A percentile compares a stretch with the other conserved stretches of the same genome.
Evolutionary conservation across 2,329 filamentous ascomycete species (phyloP).

Genomic region (Talaromyces sp.): DNA sequence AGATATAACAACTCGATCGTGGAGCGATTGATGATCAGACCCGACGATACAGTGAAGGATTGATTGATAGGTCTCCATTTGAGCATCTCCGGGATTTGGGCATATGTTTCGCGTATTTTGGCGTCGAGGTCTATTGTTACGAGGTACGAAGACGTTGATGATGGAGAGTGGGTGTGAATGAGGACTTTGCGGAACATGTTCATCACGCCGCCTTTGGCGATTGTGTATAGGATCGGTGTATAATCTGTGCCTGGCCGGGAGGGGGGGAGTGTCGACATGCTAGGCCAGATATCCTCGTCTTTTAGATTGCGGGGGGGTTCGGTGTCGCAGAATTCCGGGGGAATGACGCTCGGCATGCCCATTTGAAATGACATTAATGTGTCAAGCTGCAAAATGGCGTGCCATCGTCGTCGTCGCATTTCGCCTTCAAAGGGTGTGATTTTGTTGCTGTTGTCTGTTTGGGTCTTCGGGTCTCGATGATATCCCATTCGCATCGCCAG

Average conservation of each 20-base stretch:
- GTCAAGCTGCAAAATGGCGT: slow-evolving; percentile 52
- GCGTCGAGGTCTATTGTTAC: slow-evolving; percentile 28
- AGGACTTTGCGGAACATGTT: slow-evolving; percentile 32
- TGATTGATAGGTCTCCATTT: slow-evolving; percentile 28
- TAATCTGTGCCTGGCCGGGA: slow-evolving; percentile 52
- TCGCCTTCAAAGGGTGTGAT: slow-evolving; percentile 56
- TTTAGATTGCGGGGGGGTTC: slow-evolving; percentile 54
- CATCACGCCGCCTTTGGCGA: slow-evolving; percentile 35
- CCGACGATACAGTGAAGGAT: slow-evolving; percentile 48
- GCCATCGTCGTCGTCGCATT: slow-evolving; percentile 40
- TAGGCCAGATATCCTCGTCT: slow-evolving; percentile 57
- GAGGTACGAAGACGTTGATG: slow-evolving; percentile 21
- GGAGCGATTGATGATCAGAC: slow-evolving; percentile 51
- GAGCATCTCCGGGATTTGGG: slow-evolving; percentile 26
- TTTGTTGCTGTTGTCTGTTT: slow-evolving; percentile 48
- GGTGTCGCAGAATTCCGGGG: slow-evolving; percentile 59
- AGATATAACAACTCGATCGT: slow-evolving; percentile 52
- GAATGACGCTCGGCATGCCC: slow-evolving; percentile 59
- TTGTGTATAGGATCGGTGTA: slow-evolving; percentile 43
- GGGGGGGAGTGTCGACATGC: slow-evolving; percentile 49
- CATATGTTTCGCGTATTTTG: slow-evolving; percentile 25
- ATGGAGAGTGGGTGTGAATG: slow-evolving; percentile 24
- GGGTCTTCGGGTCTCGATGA: slow-evolving; percentile 54
- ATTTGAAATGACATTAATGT: slow-evolving; percentile 60
- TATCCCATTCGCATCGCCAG: slow-evolving; percentile 59